phyloP scores from a whole-genome alignment of 768 basidiomycete genomes.

The Coprinellus micaceus region DNA sequence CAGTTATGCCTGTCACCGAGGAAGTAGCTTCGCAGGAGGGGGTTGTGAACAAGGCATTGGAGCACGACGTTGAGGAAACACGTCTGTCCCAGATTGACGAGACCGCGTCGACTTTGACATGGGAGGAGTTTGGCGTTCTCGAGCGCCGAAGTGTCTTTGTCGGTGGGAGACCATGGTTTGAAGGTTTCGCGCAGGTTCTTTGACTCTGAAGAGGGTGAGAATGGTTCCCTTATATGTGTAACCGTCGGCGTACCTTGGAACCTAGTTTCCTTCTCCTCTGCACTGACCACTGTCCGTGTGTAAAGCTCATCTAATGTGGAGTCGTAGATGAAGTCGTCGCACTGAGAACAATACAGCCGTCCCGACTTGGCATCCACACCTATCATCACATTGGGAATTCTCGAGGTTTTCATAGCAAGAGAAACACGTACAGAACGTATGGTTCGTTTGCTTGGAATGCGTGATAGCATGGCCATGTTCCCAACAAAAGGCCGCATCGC shows the following conservation, averaged over 20 bases:
- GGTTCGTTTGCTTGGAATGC: conserved; percentile 57
- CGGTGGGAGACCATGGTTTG: conserved; percentile 35
- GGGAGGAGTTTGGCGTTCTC: conserved; percentile 50
- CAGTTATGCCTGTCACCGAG: conserved; percentile 87
- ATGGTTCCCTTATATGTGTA: not conserved
- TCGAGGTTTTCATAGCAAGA: not conserved
- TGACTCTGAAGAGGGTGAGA: conserved; percentile 21
- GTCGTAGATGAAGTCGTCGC: conserved; percentile 74
- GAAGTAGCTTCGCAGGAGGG: conserved; percentile 83
- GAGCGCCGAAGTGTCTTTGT: conserved; percentile 41
- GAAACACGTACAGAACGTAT: conserved; percentile 63
- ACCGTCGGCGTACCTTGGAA: conserved; percentile 46
- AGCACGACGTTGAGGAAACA: conserved; percentile 93
- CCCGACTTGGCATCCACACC: conserved; percentile 75
- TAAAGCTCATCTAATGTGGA: conserved; percentile 45
- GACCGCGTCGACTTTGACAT: conserved; percentile 86
- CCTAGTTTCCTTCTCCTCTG: conserved; percentile 60
- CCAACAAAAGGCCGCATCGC: conserved; percentile 72
- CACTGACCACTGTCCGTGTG: conserved; percentile 39
- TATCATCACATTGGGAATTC: conserved; percentile 25
- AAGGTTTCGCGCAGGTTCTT: conserved; percentile 35
- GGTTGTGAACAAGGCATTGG: conserved; percentile 87
- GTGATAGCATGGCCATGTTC: conserved; percentile 46
- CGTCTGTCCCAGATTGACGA: conserved; percentile 87
- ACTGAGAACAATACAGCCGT: conserved; percentile 67